phyloP scores from a whole-genome alignment of 2,329 filamentous ascomycete genomes.

The Cladophialophora exuberans region DNA sequence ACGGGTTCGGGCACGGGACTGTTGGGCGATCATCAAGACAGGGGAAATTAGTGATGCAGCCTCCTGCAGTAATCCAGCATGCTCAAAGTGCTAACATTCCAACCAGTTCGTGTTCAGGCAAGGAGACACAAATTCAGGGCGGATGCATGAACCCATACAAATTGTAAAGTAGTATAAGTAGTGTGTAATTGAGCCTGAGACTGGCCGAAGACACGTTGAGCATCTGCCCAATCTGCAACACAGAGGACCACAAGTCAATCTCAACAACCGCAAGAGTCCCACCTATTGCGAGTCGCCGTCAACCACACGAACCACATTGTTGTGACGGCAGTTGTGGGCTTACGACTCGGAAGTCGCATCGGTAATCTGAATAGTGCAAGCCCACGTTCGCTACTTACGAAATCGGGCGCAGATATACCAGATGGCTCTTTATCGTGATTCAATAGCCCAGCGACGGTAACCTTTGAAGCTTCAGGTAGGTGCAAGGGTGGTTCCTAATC shows the following conservation, averaged over 20 bases:
- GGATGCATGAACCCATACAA: constrained; percentile 13
- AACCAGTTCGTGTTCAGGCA: constrained; percentile 9
- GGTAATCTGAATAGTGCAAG: not conserved
- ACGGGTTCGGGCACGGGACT: not conserved
- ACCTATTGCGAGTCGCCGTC: constrained; percentile 11
- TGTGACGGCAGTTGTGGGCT: not conserved
- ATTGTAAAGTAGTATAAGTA: constrained; percentile 5
- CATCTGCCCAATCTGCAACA: constrained; percentile 20
- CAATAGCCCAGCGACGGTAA: too few relatives aligned
- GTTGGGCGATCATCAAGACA: not conserved
- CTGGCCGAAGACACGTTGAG: constrained; percentile 8
- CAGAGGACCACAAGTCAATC: constrained; percentile 21
- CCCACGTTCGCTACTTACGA: not conserved
- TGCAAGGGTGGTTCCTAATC: constrained; percentile 10
- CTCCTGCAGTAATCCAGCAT: not conserved
- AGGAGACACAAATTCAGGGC: constrained; percentile 13
- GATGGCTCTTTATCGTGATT: too few relatives aligned
- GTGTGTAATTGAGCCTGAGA: constrained; percentile 11
- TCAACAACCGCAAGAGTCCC: constrained; percentile 22
- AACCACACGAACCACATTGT: not conserved
- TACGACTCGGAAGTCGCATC: not conserved
- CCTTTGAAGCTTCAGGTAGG: too few relatives aligned
- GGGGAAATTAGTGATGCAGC: not conserved
- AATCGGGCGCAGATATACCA: too few relatives aligned
- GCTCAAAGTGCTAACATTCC: constrained; percentile 1